phyloP scores from a whole-genome alignment of 805 yeast species.

The Peterozyma xylosa region DNA sequence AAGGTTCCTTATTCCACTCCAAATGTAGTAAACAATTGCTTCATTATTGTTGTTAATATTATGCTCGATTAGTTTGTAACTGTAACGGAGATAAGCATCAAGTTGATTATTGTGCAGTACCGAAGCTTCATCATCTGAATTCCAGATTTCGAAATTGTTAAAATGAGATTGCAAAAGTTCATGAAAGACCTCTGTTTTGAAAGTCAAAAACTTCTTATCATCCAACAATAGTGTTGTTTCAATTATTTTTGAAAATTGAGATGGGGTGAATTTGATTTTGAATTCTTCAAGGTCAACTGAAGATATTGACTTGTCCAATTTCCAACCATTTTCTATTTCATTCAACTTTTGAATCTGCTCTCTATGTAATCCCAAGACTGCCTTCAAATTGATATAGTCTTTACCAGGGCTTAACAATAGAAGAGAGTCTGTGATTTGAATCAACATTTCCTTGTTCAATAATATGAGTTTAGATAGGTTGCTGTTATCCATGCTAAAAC shows the following conservation, averaged over 20 bases:
- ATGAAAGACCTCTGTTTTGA: conserved; percentile 4
- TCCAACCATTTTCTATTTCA: not conserved
- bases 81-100: conserved; percentile 18
- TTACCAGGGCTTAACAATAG: conserved; percentile 6
- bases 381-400: conserved; percentile 1
- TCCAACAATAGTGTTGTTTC: conserved; percentile 2
- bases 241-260: conserved; percentile 1
- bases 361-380: conserved; percentile 2
- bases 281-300: conserved; percentile 1
- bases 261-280: not conserved
- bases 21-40: conserved; percentile 17
- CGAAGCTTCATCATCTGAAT: conserved; percentile 1
- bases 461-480: conserved; percentile 3
- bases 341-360: conserved; percentile 4
- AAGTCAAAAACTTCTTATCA: not conserved
- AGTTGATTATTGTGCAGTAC: conserved; percentile 12
- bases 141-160: not conserved
- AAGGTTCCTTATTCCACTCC: conserved; percentile 21
- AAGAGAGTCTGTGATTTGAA: conserved; percentile 4
- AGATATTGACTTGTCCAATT: not conserved
- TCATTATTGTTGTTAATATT: conserved; percentile 17
- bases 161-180: not conserved
- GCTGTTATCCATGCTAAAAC: not conserved
- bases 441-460: conserved; percentile 5
- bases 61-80: conserved; percentile 19